phyloP scores from a whole-genome alignment of 768 basidiomycete species.

The Hypholoma sublateritium region DNA sequence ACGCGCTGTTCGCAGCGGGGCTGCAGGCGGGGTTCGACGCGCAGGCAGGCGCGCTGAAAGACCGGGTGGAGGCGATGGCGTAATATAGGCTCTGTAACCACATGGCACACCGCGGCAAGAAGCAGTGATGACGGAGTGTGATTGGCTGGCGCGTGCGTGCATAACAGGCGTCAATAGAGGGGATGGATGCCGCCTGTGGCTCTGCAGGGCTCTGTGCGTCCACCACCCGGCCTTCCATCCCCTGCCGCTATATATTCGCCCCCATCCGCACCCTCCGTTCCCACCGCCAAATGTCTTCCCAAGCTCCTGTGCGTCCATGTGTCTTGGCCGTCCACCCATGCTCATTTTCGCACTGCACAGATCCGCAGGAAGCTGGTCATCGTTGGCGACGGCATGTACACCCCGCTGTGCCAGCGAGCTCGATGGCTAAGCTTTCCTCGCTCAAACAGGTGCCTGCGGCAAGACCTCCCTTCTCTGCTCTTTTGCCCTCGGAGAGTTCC shows the following conservation, averaged over 20 bases:
- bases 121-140: background rate
- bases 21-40: slow-evolving; percentile 26
- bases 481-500: slow-evolving; percentile 93
- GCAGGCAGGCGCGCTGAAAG: slow-evolving; percentile 22
- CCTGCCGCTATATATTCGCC: slow-evolving; percentile 17
- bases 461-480: slow-evolving; percentile 92
- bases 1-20: slow-evolving; percentile 18
- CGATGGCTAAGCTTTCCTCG: slow-evolving; percentile 19
- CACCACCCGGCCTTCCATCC: slow-evolving; percentile 14
- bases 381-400: slow-evolving; percentile 86
- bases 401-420: slow-evolving; percentile 11
- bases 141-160: slow-evolving; percentile 10
- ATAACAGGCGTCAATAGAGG: slow-evolving; percentile 19
- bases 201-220: slow-evolving; percentile 16
- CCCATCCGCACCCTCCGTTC: background rate
- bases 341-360: slow-evolving; percentile 40
- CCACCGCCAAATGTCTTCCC: slow-evolving; percentile 41
- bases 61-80: slow-evolving; percentile 15
- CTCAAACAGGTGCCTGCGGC: slow-evolving; percentile 80
- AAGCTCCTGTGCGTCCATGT: slow-evolving; percentile 53
- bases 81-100: slow-evolving; percentile 1
- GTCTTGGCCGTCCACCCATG: slow-evolving; percentile 2
- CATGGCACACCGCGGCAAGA: slow-evolving; percentile 3
- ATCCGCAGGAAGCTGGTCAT: slow-evolving; percentile 95
- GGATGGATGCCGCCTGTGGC: slow-evolving; percentile 10